Base-by-base conservation (phyloP, 176 grass and related monocot species). In the Avena insularis region DNA sequence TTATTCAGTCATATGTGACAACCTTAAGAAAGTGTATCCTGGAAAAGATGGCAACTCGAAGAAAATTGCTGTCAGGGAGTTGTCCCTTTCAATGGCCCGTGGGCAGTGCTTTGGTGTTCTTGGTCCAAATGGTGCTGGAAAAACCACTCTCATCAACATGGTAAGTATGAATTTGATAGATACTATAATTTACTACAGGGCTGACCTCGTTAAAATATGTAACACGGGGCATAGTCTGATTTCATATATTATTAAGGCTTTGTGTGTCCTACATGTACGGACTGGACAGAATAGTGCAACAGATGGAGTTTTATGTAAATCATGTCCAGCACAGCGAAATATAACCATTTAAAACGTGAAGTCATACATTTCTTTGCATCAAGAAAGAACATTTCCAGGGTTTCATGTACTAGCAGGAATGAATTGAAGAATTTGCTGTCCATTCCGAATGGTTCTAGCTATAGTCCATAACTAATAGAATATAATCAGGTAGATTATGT, bases 131-230 rank as follows among this genome's bases (percentile, higher is more conserved):
- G 96, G 96, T 54, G 96, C 96, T 23, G 96, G 96, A 75, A 98
- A 95, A 91, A 95, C 96, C 56, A 91, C 96, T 59, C 91, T 98
- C 46, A 95, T 98, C 85, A 91, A 93, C 82, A 95, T 98, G 96
- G 96, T 98, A 85, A 82, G 56, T 77, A 33, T 23, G 67, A 51
- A 58, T 27, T 2, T 35, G 48, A 11, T 82, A 31, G 49, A 68
- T 55, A 29, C 51, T 69, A 61, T 17, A 80, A 59, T 36, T 3
- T 80, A 80, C 58, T 71, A 33, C 15, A 76, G 25, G 40, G 50
- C 25, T 36, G 35, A 15, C 50, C 29, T 35, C 16, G 9, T 35
- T 27, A 77, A 10, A 35, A 36, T 38, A 70, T 77, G 15, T 56
- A 77, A 77, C 20, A 33, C 12, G 27, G 49, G 48, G 13, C 73